Base-by-base conservation (phyloP, 768 basidiomycete species). In the Hericium alpestre region DNA sequence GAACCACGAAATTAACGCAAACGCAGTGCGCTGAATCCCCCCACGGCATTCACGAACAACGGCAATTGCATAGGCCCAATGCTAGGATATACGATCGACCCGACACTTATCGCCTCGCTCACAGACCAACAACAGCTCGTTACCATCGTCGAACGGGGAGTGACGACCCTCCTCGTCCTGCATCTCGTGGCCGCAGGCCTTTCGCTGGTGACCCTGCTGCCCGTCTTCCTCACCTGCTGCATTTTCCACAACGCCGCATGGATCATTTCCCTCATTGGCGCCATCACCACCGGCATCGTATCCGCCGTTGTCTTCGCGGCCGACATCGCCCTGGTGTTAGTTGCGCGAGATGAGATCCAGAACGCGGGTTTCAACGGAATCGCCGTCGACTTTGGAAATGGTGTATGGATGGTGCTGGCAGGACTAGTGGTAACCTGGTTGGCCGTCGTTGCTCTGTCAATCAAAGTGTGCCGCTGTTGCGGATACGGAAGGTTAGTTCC, bases 131-230 rank as follows among this genome's bases (percentile, higher is more conserved):
- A 73, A 0, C 59, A 84, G 7, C 16, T 46, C 38, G 73, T 78
- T 16, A 58, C 73, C 43, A 72, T 72, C 32, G 73, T 86, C 20
- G 71, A 83, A 50, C 71, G 79, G 49, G 73, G 56, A 5, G 62
- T 73, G 54, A 74, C 69, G 23, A 59, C 74, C 43, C 61, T 89
- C 27, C 81, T 90, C 61, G 71, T 87, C 58, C 76, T 90, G 7
- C 88, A 91, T 66, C 83, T 84, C 15, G 72, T 89, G 53, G 73
- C 76, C 13, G 82, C 83, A 0, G 84, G 73, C 4, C 68, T 90
- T 43, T 74, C 85, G 20, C 74, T 84, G 61, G 38, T 82, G 62
- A 70, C 77, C 39, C 75, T 82, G 8, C 68, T 86, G 49, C 61
- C 61, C 11, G 52, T 62, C 2, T 20, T 53, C 48, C 56, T 55